Evolutionary conservation across 148 eudicot species (phyloP).

Genomic region (Fagopyrum tataricum): DNA sequence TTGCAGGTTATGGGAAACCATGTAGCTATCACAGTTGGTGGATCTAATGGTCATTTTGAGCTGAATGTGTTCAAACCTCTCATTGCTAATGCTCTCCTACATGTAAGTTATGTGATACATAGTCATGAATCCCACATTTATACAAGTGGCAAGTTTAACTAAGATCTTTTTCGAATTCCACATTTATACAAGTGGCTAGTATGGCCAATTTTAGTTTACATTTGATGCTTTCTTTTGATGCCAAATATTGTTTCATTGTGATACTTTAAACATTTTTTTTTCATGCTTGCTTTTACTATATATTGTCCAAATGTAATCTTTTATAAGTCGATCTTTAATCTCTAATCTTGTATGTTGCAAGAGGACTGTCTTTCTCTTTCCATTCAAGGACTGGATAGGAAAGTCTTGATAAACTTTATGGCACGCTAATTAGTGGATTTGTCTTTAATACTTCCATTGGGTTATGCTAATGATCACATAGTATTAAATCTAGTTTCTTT

Average conservation of each 20-base stretch:
- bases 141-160: neutral
- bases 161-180: neutral
- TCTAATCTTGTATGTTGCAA: too few species aligned
- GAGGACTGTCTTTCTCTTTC: too few species aligned
- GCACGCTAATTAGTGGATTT: neutral
- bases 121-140: neutral
- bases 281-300: neutral
- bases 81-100: constrained; percentile 81
- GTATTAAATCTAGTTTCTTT: neutral
- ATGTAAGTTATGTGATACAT: constrained; percentile 39
- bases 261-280: neutral
- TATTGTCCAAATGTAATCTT: neutral
- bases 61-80: constrained; percentile 94
- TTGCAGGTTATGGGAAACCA: constrained; percentile 96
- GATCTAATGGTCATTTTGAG: constrained; percentile 98
- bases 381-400: neutral
- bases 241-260: neutral
- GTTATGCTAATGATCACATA: neutral
- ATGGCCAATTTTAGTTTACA: too few species aligned
- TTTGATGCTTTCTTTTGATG: neutral
- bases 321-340: neutral
- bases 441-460: neutral
- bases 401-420: neutral
- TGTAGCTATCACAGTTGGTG: constrained; percentile 90
- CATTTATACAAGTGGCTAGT: too few species aligned